Evolutionary conservation across 768 basidiomycete species (phyloP).

Genomic region (Filobasidium wieringae): DNA sequence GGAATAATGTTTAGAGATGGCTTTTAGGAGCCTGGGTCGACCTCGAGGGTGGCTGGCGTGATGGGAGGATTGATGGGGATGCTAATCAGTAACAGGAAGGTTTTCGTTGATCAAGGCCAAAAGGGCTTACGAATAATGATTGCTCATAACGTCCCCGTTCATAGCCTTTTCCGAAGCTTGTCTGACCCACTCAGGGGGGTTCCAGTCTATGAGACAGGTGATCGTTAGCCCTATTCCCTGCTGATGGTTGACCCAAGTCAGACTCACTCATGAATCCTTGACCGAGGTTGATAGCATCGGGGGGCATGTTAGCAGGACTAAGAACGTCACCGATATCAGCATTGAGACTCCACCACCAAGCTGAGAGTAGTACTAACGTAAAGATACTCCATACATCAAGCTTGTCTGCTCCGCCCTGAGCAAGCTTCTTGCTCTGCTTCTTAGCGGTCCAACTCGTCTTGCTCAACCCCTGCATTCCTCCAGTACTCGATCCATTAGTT

Average conservation of each 20-base stretch:
- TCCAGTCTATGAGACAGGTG: constrained; percentile 27
- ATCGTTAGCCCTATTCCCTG: too few relatives aligned
- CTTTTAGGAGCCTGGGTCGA: constrained; percentile 71
- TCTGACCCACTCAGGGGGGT: constrained; percentile 37
- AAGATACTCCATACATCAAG: constrained; percentile 39
- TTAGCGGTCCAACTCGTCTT: constrained; percentile 5
- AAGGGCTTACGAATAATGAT: constrained; percentile 34
- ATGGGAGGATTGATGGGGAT: not conserved
- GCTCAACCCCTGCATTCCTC: not conserved
- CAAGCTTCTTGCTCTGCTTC: constrained; percentile 29
- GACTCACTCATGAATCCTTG: constrained; percentile 43
- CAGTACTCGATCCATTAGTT: not conserved
- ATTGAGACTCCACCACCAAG: not conserved
- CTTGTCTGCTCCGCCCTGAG: constrained; percentile 34
- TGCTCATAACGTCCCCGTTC: constrained; percentile 34
- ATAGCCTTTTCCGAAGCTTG: constrained; percentile 29
- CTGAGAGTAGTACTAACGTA: constrained; percentile 32
- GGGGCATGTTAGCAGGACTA: constrained; percentile 75
- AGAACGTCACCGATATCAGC: not conserved
- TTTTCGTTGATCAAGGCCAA: too few relatives aligned
- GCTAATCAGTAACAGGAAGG: too few relatives aligned
- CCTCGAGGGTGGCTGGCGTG: constrained; percentile 59
- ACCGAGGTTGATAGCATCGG: constrained; percentile 89
- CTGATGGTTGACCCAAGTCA: not conserved
- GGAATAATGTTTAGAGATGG: constrained; percentile 69